Conservation (phyloP, 129 eudicot species). For the Kitagawia praeruptora region DNA sequence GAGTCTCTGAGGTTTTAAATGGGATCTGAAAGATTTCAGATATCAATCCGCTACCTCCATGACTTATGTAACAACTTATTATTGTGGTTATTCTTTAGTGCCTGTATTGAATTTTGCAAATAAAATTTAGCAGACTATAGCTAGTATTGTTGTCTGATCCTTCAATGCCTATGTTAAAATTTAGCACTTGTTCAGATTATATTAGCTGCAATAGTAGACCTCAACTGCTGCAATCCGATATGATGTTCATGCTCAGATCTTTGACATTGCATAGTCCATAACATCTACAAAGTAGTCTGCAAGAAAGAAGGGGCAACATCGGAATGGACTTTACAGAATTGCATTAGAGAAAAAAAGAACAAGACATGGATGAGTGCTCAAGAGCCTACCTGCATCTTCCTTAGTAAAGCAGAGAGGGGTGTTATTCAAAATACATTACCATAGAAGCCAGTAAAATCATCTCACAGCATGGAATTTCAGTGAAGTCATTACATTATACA, state of each 20-base stretch:
- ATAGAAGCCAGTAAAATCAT: not conserved
- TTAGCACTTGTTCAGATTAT: not conserved
- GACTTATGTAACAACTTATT: not conserved
- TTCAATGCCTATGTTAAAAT: not conserved
- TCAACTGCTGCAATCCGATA: not conserved
- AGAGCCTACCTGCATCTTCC: constrained; percentile 69
- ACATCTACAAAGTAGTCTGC: constrained; percentile 43
- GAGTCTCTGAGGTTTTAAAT: not conserved
- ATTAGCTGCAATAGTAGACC: not conserved
- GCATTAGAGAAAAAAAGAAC: not conserved
- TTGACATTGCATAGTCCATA: constrained; percentile 44
- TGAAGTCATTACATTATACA: not conserved
- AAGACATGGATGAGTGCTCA: not conserved
- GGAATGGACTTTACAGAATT: not conserved
- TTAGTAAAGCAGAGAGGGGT: constrained; percentile 93
- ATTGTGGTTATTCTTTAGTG: not conserved
- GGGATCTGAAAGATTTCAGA: not conserved
- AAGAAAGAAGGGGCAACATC: not conserved
- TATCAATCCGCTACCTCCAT: not conserved
- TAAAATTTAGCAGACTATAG: not conserved
- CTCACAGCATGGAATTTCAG: too few species aligned
- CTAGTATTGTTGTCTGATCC: not conserved
- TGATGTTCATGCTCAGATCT: constrained; percentile 22
- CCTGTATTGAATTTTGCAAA: not conserved
- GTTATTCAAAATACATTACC: constrained; percentile 88